Evolutionary conservation across 495 filamentous ascomycete genomes (phyloP).

Genomic region (Neurospora tetraspora): DNA sequence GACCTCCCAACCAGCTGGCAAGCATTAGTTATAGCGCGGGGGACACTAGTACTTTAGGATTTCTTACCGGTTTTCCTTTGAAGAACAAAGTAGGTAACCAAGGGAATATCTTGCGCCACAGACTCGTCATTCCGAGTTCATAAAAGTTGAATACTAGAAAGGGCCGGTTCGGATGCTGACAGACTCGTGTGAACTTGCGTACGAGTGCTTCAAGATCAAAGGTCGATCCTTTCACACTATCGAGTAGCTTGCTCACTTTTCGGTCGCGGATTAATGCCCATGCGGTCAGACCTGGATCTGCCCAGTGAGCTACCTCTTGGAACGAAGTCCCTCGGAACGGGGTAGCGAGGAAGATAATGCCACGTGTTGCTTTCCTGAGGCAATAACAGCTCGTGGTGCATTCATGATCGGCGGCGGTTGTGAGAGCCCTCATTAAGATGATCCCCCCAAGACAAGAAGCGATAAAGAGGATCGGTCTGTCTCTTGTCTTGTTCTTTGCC

Average conservation of each 20-base stretch:
- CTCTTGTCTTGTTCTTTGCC: background rate
- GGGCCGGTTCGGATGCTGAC: background rate
- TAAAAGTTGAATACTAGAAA: constrained; percentile 7
- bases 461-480: constrained; percentile 25
- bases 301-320: background rate
- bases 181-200: constrained; percentile 1
- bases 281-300: constrained; percentile 4
- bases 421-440: constrained; percentile 20
- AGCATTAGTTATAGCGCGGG: constrained; percentile 5
- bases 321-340: constrained; percentile 23
- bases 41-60: background rate
- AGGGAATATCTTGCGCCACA: constrained; percentile 10
- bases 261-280: constrained; percentile 2
- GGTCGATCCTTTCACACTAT: background rate
- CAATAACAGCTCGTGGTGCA: background rate
- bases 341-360: constrained; percentile 26
- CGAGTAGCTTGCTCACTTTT: constrained; percentile 3
- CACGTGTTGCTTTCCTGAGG: constrained; percentile 11
- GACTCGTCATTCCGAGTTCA: constrained; percentile 8
- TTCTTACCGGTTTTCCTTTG: constrained; percentile 11
- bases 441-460: constrained; percentile 28
- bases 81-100: constrained; percentile 4
- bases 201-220: constrained; percentile 2
- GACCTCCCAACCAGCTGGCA: constrained; percentile 3
- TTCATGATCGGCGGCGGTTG: constrained; percentile 3